Percentiles rank a stretch among this genome's conserved stretches.
Evolutionary conservation across 805 yeast species (phyloP).

Genomic region (Candida lessepsii): DNA sequence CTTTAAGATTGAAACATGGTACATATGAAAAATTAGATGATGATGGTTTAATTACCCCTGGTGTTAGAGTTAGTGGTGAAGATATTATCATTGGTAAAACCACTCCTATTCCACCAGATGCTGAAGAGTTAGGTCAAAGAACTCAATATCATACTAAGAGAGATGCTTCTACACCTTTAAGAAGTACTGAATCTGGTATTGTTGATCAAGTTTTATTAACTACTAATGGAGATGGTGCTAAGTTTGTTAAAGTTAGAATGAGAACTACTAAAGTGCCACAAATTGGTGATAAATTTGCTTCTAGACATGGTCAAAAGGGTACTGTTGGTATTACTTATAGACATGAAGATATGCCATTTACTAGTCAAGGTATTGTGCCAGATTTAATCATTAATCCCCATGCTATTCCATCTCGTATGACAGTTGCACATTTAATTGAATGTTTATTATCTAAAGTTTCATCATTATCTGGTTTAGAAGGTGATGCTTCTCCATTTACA

Average conservation of each 20-base stretch:
- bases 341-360: conserved; percentile 98
- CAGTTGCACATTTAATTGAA: conserved; percentile 98
- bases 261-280: conserved; percentile 98
- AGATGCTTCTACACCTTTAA: conserved; percentile 96
- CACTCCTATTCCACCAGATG: conserved; percentile 98
- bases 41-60: conserved; percentile 97
- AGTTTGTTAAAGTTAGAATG: conserved; percentile 97
- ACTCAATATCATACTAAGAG: conserved; percentile 97
- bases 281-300: conserved; percentile 98
- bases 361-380: conserved; percentile 93
- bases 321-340: conserved; percentile 98
- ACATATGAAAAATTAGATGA: conserved; percentile 97
- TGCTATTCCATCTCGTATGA: conserved; percentile 99
- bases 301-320: conserved; percentile 99
- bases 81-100: conserved; percentile 98
- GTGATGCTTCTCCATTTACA: conserved; percentile 99
- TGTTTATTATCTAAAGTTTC: conserved; percentile 95
- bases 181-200: conserved; percentile 97
- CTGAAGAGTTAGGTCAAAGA: conserved; percentile 97
- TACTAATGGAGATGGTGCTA: conserved; percentile 96
- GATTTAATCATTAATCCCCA: conserved; percentile 98
- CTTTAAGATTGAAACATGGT: conserved; percentile 94
- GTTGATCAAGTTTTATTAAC: conserved; percentile 97
- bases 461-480: conserved; percentile 91
- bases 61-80: conserved; percentile 98